A percentile compares a stretch with the other conserved stretches of the same genome.
Evolutionary conservation across 1,284 basidiomycete genomes (phyloP).

Genomic region (Schizophyllum commune): DNA sequence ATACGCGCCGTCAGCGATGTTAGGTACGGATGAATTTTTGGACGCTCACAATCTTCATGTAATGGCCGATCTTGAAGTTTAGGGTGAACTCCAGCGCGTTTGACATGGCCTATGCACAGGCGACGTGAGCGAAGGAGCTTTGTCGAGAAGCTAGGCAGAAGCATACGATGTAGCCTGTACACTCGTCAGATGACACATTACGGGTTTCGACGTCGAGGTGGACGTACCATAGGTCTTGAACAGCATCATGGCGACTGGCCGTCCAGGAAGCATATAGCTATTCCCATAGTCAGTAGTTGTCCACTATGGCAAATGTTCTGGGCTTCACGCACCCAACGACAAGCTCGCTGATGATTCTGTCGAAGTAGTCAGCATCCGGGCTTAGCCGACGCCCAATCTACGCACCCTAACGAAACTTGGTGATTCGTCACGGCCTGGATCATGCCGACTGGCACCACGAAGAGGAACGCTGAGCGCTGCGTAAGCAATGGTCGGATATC

Average conservation of each 20-base stretch:
- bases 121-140: neutral
- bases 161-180: neutral
- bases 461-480: constrained; percentile 11
- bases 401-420: constrained; percentile 10
- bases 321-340: constrained; percentile 38
- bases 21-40: neutral
- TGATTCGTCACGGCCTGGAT: constrained; percentile 30
- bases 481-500: neutral
- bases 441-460: constrained; percentile 40
- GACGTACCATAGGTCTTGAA: constrained; percentile 34
- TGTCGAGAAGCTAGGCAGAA: neutral
- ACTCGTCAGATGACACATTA: neutral
- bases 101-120: constrained; percentile 10
- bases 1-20: too few relatives aligned
- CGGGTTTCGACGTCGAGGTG: constrained; percentile 5
- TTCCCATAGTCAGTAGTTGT: too few relatives aligned
- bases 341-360: constrained; percentile 38
- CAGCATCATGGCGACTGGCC: constrained; percentile 54
- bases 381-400: neutral
- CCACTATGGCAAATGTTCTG: neutral
- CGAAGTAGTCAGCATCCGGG: neutral
- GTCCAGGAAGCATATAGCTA: constrained; percentile 32
- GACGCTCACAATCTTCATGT: constrained; percentile 36
- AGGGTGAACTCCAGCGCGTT: constrained; percentile 41
- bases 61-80: constrained; percentile 47